Conservation (phyloP, 176 grass and related monocot genomes). For the Oryza officinalis region DNA sequence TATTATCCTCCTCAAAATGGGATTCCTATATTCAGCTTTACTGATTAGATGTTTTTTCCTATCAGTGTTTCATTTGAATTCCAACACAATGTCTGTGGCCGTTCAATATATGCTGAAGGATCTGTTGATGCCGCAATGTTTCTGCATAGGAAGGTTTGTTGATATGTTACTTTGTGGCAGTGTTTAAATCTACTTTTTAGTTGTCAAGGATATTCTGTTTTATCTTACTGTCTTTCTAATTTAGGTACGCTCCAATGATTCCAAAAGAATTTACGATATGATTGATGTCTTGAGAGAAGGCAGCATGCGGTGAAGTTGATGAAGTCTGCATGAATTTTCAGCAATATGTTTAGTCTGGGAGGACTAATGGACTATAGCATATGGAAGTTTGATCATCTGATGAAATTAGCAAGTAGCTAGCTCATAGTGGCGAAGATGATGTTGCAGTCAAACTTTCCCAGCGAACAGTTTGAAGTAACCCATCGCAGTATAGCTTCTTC, state of each 20-base stretch:
- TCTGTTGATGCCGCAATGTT: conserved; percentile 76
- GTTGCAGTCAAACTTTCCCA: neutral
- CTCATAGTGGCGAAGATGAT: neutral
- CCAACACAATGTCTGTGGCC: conserved; percentile 94
- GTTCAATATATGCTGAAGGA: conserved; percentile 83
- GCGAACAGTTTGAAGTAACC: neutral
- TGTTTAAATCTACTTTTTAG: neutral
- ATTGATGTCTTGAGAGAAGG: conserved; percentile 74
- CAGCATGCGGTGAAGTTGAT: conserved; percentile 43
- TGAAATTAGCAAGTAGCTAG: neutral
- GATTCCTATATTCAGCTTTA: conserved; percentile 3
- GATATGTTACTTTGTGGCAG: neutral
- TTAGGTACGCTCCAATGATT: conserved; percentile 71
- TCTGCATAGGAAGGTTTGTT: conserved; percentile 73
- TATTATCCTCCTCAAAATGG: conserved; percentile 20
- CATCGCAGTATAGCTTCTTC: neutral
- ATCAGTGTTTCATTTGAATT: conserved; percentile 90
- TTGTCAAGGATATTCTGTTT: neutral
- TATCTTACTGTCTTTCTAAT: conserved; percentile 18
- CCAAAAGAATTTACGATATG: conserved; percentile 85
- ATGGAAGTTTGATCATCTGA: neutral
- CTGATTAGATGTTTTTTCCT: conserved; percentile 25
- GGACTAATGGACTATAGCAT: neutral
- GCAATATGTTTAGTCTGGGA: neutral
- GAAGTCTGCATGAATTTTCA: neutral